Evolutionary conservation across 495 filamentous ascomycete species (phyloP), one percentile per base, ranked within the genome.

Genomic region (Rhypophila decipiens): DNA sequence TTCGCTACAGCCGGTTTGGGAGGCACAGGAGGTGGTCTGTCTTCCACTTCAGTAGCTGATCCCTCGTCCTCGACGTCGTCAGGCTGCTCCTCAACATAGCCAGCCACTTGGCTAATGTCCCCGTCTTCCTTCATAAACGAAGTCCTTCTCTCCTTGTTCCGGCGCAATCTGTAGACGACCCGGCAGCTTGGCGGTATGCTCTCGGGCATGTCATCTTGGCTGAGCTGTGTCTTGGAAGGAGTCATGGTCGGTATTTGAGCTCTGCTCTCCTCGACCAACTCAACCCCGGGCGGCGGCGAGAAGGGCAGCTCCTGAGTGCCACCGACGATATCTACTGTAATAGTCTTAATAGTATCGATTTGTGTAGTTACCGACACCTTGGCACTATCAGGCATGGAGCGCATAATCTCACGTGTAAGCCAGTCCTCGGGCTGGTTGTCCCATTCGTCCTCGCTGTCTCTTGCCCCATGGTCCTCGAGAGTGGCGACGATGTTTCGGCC

Each of bases 291-390:
- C 2, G 85, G 83, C 9, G 84, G 76, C 8, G 73, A 63, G 21
- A 89, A 72, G 13, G 80, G 75, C 3, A 79, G 69, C 19, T 69
- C 69, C 17, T 77, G 69, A 22, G 79, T 70, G 35, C 84, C 79
- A 23, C 86, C 81, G 15, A 71, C 79, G 17, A 88, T 77, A 46
- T 88, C 83, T 3, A 90, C 83, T 0, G 83, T 87, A 50, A 88
- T 82, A 0, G 77, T 87, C 41, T 81, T 82, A 3, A 79, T 83
- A 5, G 80, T 86, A 17, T 76, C 71, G 8, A 77, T 68, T 19
- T 81, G 77, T 2, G 82, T 83, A 8, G 72, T 80, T 38, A 89
- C 82, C 5, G 82, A 84, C 29, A 86, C 79, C 42, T 68, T 67
- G 2, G 78, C 71, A 45, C 72, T 68, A 10, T 67, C 54, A 0